phyloP scores from a whole-genome alignment of 1,139 yeast genomes.

The Geotrichum fermentans region DNA sequence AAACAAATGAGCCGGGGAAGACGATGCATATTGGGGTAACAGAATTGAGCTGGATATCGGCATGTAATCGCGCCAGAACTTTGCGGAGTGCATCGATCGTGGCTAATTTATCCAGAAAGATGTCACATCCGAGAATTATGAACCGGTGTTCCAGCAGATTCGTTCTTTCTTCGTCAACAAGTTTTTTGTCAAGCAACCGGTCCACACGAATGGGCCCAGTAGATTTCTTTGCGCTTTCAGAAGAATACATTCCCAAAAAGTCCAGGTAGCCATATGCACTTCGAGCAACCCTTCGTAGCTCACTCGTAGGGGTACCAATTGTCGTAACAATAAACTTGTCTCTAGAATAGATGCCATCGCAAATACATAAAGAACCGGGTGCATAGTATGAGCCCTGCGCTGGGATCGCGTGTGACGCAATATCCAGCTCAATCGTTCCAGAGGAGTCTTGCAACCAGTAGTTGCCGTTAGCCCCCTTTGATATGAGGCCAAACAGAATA shows the following conservation, averaged over 20 bases:
- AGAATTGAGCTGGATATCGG: constrained; percentile 40
- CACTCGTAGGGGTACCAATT: constrained; percentile 86
- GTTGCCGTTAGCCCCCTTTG: constrained; percentile 59
- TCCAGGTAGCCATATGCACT: constrained; percentile 78
- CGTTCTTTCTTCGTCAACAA: constrained; percentile 54
- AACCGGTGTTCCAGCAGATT: constrained; percentile 50
- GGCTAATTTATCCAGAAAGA: constrained; percentile 56
- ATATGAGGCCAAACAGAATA: constrained; percentile 69
- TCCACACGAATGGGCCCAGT: constrained; percentile 30
- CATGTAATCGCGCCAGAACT: constrained; percentile 48
- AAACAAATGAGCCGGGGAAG: constrained; percentile 65
- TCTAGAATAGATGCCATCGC: constrained; percentile 74
- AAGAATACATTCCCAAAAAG: constrained; percentile 62
- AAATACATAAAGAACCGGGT: constrained; percentile 74
- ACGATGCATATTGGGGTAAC: constrained; percentile 54
- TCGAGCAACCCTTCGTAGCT: constrained; percentile 57
- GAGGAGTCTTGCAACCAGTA: constrained; percentile 78
- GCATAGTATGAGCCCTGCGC: constrained; percentile 66
- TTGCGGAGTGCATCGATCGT: constrained; percentile 59
- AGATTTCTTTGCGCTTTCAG: constrained; percentile 29
- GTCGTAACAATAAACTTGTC: constrained; percentile 71
- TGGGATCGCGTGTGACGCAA: constrained; percentile 54
- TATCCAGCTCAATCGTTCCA: constrained; percentile 67
- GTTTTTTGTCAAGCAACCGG: constrained; percentile 52
- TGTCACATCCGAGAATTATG: constrained; percentile 67